These are phyloP conservation scores for Leptographium lundbergii DNA, from an alignment of 2,329 filamentous ascomycete genomes.

Conservation along the genomic window DNA sequence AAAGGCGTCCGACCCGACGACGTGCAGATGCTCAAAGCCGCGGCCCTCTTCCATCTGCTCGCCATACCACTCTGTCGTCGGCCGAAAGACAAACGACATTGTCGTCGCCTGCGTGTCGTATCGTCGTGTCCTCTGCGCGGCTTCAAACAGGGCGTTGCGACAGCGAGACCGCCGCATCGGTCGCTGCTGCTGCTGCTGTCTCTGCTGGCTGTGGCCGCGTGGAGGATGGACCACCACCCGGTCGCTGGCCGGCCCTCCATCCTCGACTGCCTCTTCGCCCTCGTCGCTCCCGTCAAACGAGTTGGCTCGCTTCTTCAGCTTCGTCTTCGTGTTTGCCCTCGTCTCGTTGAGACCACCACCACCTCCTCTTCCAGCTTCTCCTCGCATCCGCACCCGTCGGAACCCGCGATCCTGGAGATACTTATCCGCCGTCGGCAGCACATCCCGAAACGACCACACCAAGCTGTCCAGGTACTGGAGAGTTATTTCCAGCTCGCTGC, in stretches of 20 bases:
- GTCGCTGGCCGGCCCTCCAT: neutral
- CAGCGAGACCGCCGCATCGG: slow-evolving; percentile 19
- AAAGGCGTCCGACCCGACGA: slow-evolving; percentile 30
- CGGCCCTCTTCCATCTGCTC: slow-evolving; percentile 33
- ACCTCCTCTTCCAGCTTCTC: too few relatives aligned
- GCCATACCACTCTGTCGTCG: slow-evolving; percentile 40
- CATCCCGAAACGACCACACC: slow-evolving; percentile 18
- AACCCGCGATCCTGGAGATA: slow-evolving; percentile 24
- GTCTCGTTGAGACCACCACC: too few relatives aligned
- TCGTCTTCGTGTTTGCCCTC: slow-evolving; percentile 13
- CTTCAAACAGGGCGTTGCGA: slow-evolving; percentile 31
- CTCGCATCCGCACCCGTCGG: slow-evolving; percentile 17
- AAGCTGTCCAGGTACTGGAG: slow-evolving; percentile 24
- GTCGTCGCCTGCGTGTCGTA: slow-evolving; percentile 10
- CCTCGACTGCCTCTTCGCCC: neutral
- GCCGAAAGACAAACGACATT: slow-evolving; percentile 29
- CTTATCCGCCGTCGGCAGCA: slow-evolving; percentile 22
- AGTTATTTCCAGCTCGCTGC: slow-evolving; percentile 29
- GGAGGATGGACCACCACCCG: slow-evolving; percentile 36
- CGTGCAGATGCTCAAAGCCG: slow-evolving; percentile 34
- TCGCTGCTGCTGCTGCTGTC: neutral
- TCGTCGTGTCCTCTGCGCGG: slow-evolving; percentile 16
- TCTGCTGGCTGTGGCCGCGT: slow-evolving; percentile 4
- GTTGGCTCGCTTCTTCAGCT: slow-evolving; percentile 11
- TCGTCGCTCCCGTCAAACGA: neutral